phyloP scores from a whole-genome alignment of 2,329 filamentous ascomycete species.

The Boeremia lycopersici region DNA sequence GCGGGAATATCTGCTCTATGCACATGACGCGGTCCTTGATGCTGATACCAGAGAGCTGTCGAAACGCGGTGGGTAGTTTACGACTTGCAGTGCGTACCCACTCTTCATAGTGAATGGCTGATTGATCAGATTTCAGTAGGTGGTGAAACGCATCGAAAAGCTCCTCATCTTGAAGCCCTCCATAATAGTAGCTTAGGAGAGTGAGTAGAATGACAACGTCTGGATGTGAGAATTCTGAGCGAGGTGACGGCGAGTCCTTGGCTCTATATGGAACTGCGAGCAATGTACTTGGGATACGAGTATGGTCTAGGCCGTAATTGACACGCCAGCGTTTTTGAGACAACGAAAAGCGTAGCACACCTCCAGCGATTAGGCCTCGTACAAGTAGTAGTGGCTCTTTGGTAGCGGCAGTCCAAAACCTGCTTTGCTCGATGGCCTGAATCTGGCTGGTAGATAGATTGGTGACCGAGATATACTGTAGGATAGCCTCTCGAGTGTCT shows the following conservation, averaged over 20 bases:
- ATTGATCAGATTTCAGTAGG: conserved; percentile 60
- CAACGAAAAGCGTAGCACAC: conserved; percentile 61
- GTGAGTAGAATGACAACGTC: conserved; percentile 71
- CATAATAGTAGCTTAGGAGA: conserved; percentile 70
- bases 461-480: conserved; percentile 53
- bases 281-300: conserved; percentile 58
- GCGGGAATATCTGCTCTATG: conserved; percentile 57
- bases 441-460: conserved; percentile 42
- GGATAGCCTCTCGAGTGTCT: conserved; percentile 51
- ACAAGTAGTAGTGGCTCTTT: conserved; percentile 55
- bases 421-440: conserved; percentile 13
- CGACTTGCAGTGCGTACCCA: conserved; percentile 51
- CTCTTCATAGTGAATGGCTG: conserved; percentile 56
- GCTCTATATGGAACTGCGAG: conserved; percentile 66
- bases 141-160: conserved; percentile 56
- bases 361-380: conserved; percentile 61
- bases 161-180: conserved; percentile 59
- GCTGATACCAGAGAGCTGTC: conserved; percentile 32
- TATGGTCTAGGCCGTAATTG: conserved; percentile 63
- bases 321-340: conserved; percentile 67
- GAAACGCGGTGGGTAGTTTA: conserved; percentile 49
- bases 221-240: conserved; percentile 71
- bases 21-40: conserved; percentile 59
- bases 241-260: conserved; percentile 67
- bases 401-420: conserved; percentile 49